Conservation (phyloP, 495 filamentous ascomycete genomes). For the Rostrohypoxylon terebratum region DNA sequence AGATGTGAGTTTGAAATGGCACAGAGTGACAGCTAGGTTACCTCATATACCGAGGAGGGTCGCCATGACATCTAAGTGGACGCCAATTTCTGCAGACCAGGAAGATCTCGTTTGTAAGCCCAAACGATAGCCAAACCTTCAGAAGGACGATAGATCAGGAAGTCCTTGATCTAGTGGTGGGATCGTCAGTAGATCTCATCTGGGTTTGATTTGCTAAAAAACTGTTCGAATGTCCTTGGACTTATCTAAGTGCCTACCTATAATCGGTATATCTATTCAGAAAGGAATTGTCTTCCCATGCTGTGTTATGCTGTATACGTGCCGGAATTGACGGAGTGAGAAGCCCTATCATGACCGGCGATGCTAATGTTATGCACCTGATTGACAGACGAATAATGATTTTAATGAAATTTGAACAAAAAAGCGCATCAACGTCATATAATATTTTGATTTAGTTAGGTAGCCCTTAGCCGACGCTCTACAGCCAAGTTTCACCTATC, state of each 20-base stretch:
- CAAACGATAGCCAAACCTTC: not conserved
- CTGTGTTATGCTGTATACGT: not conserved
- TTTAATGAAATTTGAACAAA: no score
- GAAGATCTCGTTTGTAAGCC: not conserved
- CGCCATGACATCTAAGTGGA: not conserved
- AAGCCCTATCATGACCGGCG: no score
- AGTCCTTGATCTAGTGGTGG: not conserved
- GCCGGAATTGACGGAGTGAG: no score
- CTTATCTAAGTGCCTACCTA: not conserved
- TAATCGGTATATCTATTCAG: not conserved
- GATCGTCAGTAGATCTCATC: not conserved
- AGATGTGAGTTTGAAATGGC: not conserved
- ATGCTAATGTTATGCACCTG: no score
- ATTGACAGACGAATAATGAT: no score
- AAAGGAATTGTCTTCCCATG: not conserved
- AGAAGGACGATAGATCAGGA: not conserved
- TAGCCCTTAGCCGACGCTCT: no score
- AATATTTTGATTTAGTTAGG: no score
- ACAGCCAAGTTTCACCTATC: no score
- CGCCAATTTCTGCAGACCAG: not conserved
- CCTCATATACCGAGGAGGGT: not conserved
- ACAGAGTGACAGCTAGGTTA: not conserved
- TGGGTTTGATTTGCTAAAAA: not conserved
- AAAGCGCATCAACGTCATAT: no score
- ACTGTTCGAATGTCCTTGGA: not conserved